Conservation (phyloP, 441 rosid genomes). For the Pelargonium cotyledonis region DNA sequence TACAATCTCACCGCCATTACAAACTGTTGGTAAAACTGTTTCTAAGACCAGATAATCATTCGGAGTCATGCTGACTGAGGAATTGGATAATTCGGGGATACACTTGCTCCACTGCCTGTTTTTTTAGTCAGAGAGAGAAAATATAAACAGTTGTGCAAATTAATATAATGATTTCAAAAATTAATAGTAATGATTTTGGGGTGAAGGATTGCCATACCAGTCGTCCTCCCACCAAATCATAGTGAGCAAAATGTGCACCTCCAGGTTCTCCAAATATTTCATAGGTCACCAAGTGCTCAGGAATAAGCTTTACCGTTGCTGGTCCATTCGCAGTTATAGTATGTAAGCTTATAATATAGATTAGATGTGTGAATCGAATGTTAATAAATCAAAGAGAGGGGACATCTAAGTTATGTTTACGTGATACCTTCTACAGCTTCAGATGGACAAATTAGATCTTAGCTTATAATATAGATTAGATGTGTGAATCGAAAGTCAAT, state of each 20-base stretch:
- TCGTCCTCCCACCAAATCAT: conserved; percentile 70
- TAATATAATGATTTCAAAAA: no score
- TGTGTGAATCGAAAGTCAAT: no score
- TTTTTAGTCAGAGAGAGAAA: conserved; percentile 11
- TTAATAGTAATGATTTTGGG: not conserved
- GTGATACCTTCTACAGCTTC: conserved; percentile 74
- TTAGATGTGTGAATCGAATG: no score
- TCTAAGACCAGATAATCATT: conserved; percentile 19
- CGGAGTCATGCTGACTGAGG: conserved; percentile 45
- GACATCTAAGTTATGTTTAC: not conserved
- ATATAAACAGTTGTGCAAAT: not conserved
- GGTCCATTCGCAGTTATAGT: conserved; percentile 15
- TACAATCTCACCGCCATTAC: no score
- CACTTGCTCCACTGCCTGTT: conserved; percentile 84
- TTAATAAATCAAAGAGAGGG: no score
- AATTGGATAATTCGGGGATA: conserved; percentile 75
- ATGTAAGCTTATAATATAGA: no score
- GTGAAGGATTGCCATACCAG: conserved; percentile 35
- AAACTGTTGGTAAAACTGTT: not conserved
- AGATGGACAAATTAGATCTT: conserved; percentile 84
- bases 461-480: no score
- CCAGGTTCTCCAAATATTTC: conserved; percentile 62
- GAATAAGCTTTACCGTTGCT: conserved; percentile 72
- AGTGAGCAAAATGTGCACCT: conserved; percentile 73
- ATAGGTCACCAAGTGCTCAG: conserved; percentile 59